These are phyloP conservation scores for Batkoa obscura DNA, from an alignment of 371 early-diverging fungal species.

Conservation along the genomic window DNA sequence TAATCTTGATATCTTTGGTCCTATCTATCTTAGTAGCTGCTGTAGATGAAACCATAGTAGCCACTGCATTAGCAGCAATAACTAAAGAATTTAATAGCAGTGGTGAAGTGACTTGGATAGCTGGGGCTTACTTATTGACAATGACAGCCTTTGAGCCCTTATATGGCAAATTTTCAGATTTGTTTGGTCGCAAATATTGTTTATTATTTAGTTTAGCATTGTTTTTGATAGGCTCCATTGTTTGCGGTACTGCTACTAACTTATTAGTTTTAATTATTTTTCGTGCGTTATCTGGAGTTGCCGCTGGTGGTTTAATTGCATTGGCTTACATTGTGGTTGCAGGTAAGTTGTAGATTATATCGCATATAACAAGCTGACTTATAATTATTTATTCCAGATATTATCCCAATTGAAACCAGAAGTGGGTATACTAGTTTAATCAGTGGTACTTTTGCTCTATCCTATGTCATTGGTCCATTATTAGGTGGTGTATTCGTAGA, in stretches of 20 bases:
- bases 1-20: constrained; percentile 10
- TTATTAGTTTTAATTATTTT: constrained; percentile 44
- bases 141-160: constrained; percentile 3
- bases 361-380: too few species aligned
- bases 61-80: neutral
- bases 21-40: constrained; percentile 32
- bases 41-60: constrained; percentile 11
- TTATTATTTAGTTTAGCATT: constrained; percentile 20
- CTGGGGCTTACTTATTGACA: constrained; percentile 1
- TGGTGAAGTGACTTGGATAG: neutral
- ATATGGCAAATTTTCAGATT: constrained; percentile 22
- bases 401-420: constrained; percentile 36
- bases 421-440: constrained; percentile 38
- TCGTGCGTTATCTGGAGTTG: constrained; percentile 36
- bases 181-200: constrained; percentile 37
- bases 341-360: too few species aligned
- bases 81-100: neutral
- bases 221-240: constrained; percentile 26
- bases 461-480: constrained; percentile 13
- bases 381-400: constrained; percentile 50
- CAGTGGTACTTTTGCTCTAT: constrained; percentile 36
- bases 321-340: constrained; percentile 54
- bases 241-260: constrained; percentile 26
- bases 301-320: constrained; percentile 53
- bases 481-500: constrained; percentile 3